Conservation (phyloP, 495 filamentous ascomycete genomes). For the Terfezia boudieri region DNA sequence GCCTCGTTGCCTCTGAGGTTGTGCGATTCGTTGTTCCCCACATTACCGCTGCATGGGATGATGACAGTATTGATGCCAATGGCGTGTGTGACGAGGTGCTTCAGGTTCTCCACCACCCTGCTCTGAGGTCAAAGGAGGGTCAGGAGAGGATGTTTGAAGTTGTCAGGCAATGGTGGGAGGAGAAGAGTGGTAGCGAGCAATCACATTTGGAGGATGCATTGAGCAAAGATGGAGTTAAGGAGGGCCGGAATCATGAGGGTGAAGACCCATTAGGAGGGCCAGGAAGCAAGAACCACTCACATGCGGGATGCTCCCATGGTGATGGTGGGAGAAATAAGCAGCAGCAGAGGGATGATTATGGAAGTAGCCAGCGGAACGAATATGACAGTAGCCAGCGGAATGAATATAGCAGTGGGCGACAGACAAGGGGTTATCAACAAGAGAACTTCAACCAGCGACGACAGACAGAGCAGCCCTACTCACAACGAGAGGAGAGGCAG, state of each 20-base stretch:
- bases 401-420: no score
- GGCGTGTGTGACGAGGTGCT: slow-evolving; percentile 50
- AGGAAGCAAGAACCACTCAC: slow-evolving; percentile 10
- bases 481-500: no score
- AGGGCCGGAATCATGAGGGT: slow-evolving; percentile 56
- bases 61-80: slow-evolving; percentile 42
- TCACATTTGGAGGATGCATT: slow-evolving; percentile 46
- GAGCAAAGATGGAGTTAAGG: slow-evolving; percentile 47
- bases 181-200: slow-evolving; percentile 34
- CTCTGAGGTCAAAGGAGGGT: slow-evolving; percentile 51
- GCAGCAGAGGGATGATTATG: no score
- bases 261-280: slow-evolving; percentile 12
- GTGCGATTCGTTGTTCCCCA: slow-evolving; percentile 66
- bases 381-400: no score
- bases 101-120: slow-evolving; percentile 66
- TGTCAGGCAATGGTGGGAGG: slow-evolving; percentile 58
- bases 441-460: no score
- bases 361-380: no score
- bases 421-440: no score
- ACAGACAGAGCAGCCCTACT: no score
- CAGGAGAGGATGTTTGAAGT: slow-evolving; percentile 56
- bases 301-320: background rate
- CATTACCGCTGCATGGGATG: slow-evolving; percentile 62
- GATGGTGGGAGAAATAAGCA: background rate
- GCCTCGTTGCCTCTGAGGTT: slow-evolving; percentile 51